Evolutionary conservation across 192 early-diverging fungal genomes (phyloP).

Genomic region (Podila epigama): DNA sequence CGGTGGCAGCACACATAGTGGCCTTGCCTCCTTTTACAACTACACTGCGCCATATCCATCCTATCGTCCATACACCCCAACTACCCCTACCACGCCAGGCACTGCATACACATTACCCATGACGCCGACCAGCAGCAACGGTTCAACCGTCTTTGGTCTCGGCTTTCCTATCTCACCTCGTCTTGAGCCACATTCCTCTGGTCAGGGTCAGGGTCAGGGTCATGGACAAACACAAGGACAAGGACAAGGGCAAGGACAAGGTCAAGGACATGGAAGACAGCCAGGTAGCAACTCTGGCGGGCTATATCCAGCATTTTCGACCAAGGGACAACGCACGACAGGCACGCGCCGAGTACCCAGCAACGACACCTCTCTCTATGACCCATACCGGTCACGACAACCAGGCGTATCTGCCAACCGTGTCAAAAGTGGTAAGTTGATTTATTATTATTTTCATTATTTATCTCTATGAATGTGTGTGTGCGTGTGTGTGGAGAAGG

Average conservation of each 20-base stretch:
- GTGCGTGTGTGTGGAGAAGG: neutral
- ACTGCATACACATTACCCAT: slow-evolving; percentile 11
- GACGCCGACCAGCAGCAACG: slow-evolving; percentile 4
- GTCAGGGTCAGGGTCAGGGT: neutral
- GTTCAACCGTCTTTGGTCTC: neutral
- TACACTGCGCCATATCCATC: slow-evolving; percentile 35
- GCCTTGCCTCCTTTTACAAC: slow-evolving; percentile 13
- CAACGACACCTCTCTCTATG: slow-evolving; percentile 30
- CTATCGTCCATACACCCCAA: slow-evolving; percentile 41
- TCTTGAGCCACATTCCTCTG: slow-evolving; percentile 12
- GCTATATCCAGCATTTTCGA: slow-evolving; percentile 4
- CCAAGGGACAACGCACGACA: slow-evolving; percentile 9
- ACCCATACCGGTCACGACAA: slow-evolving; percentile 43
- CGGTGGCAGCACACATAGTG: slow-evolving; percentile 1
- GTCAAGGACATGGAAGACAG: neutral
- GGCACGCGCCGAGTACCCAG: slow-evolving; percentile 31
- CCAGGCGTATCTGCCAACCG: slow-evolving; percentile 34
- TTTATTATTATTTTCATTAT: neutral
- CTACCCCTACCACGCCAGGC: slow-evolving; percentile 26
- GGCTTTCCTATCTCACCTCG: slow-evolving; percentile 13
- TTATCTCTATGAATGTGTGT: neutral
- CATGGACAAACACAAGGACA: neutral
- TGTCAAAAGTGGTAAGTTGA: slow-evolving; percentile 40
- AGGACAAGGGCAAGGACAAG: neutral
- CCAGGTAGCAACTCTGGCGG: slow-evolving; percentile 1